A percentile compares a stretch with the other conserved stretches of the same genome.
These are phyloP conservation scores for Fusarium oligoseptatum DNA, from an alignment of 2,329 filamentous ascomycete species.

Conservation along the genomic window DNA sequence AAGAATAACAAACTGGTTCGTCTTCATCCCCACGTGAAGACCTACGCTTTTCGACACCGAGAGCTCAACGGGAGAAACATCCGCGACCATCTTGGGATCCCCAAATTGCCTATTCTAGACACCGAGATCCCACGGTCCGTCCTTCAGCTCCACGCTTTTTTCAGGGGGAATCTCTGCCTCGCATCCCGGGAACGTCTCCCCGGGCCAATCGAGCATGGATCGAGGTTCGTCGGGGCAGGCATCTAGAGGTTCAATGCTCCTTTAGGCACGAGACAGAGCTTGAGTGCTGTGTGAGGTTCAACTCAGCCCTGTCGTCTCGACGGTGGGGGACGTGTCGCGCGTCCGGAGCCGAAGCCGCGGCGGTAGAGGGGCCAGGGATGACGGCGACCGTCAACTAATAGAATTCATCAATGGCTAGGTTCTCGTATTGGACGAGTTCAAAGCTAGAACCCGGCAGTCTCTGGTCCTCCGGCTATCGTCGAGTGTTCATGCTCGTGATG, in stretches of 20 bases:
- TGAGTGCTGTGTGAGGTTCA: conserved; percentile 8
- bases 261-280: conserved; percentile 10
- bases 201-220: conserved; percentile 34
- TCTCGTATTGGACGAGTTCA: background rate
- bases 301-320: conserved; percentile 29
- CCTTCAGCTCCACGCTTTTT: conserved; percentile 32
- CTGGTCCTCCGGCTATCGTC: conserved; percentile 16
- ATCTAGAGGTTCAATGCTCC: conserved; percentile 8
- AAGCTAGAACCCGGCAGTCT: conserved; percentile 13
- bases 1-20: conserved; percentile 1
- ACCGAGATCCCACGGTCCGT: conserved; percentile 36
- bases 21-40: conserved; percentile 42
- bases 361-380: background rate
- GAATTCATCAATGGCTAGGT: background rate
- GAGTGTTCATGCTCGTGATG: conserved; percentile 16
- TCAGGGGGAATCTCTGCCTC: conserved; percentile 36
- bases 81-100: conserved; percentile 24
- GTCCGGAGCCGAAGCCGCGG: conserved; percentile 5
- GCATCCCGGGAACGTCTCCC: conserved; percentile 26
- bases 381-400: background rate
- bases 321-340: background rate
- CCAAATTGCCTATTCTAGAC: conserved; percentile 35
- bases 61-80: conserved; percentile 22
- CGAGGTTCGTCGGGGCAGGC: conserved; percentile 14
- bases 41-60: conserved; percentile 46